These are phyloP conservation scores for sunflower (Helianthus annuus) DNA, from an alignment of 129 eudicot species.

Conservation along the genomic window HanXRQr2.0-SUNRISE NC_035435.2:176164692-176165191, in stretches of 20 bases:
- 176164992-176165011: conserved; percentile 43
- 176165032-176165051: conserved; percentile 20
- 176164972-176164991: conserved; percentile 43
- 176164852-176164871: no score
- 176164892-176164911: no score
- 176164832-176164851: no score
- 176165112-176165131: conserved; percentile 52
- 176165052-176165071: conserved; percentile 33
- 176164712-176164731: no score
- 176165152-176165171: conserved; percentile 37
- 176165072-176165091: conserved; percentile 43
- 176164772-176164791: no score
- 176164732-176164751: no score
- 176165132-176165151: conserved; percentile 23
- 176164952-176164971: conserved; percentile 12
- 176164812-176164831: no score
- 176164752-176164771: no score
- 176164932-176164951: neutral
- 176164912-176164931: neutral
- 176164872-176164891: no score
- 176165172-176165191: conserved; percentile 43
- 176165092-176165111: conserved; percentile 66
- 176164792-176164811: no score
- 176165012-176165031: conserved; percentile 56
- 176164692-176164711: no score